A percentile compares a stretch with the other conserved stretches of the same genome.
Conservation (phyloP, 2,329 filamentous ascomycete genomes). For the Fusarium sp. region DNA sequence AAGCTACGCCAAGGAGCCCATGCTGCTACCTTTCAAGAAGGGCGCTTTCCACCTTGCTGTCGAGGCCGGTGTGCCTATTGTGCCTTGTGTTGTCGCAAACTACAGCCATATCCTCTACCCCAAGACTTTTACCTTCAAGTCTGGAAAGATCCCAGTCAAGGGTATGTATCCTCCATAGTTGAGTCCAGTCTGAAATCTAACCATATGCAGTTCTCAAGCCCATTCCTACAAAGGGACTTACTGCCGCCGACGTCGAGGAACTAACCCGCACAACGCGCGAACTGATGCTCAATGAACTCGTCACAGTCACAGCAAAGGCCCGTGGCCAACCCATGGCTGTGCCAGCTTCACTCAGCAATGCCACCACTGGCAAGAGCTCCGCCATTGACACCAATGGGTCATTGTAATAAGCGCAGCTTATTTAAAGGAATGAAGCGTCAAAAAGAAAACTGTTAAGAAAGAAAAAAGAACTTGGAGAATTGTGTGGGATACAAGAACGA, state of each 20-base stretch:
- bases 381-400: conserved; percentile 58
- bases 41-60: conserved; percentile 96
- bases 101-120: conserved; percentile 79
- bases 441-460: neutral
- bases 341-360: conserved; percentile 42
- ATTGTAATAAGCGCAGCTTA: conserved; percentile 50
- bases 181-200: neutral
- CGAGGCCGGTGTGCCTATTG: conserved; percentile 91
- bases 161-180: conserved; percentile 61
- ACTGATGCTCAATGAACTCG: conserved; percentile 77
- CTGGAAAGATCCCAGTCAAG: conserved; percentile 80
- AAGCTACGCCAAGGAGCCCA: conserved; percentile 85
- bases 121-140: conserved; percentile 72
- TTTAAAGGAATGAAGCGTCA: neutral
- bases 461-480: conserved; percentile 1
- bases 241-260: conserved; percentile 80
- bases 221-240: conserved; percentile 80
- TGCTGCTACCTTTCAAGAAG: conserved; percentile 96
- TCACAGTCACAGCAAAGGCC: conserved; percentile 65
- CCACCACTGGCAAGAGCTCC: conserved; percentile 49
- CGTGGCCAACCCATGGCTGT: conserved; percentile 56
- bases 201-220: conserved; percentile 75
- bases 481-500: conserved; percentile 14
- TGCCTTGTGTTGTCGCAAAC: conserved; percentile 85
- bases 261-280: conserved; percentile 76